Base-by-base conservation (phyloP, 768 basidiomycete species). In the Trametes meyenii region DNA sequence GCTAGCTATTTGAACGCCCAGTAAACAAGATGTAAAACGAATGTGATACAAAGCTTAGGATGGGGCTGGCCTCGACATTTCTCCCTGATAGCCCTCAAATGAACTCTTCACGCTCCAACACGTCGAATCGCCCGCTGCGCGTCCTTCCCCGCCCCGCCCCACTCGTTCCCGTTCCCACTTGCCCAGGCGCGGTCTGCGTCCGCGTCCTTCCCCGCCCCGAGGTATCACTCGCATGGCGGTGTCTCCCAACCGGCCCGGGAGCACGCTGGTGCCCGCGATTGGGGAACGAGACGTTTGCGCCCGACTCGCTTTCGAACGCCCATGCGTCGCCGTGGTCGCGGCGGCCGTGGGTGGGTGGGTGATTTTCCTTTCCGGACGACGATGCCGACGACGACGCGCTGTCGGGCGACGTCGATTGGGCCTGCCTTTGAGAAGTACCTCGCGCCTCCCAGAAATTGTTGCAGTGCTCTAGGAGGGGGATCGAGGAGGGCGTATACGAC, bases 201-300 rank as follows among this genome's bases (percentile, higher is more conserved):
- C 53, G 40, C 53, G 43, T 13, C 8, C 53, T 24, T 42, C 33
- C 12, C 26, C 43, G 40, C 42, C 13, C 17, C 24, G 17, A 26
- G 3, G 24, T 14, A 26, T 38, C 14, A 39, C 39, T 49, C 5
- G 46, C 36, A 26, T 17, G 36, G 14, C 12, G 19, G 38, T 19
- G 56, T 49, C 29, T 58, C 39, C 24, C 19, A 2, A 42, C 24
- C 17, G 5, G 24, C 16, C 17, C 17, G 38, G 56, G 56, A 3
- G 14, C 33, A 23, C 38, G 13, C 38, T 58, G 56, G n/a, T 50
- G 49, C 10, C 56, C 48, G 23, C 49, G 38, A 35, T 48, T 48
- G 5, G 46, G 14, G 16, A 40, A 23, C 7, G 7, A 35, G 16
- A 48, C 5, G 36, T 39, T 23, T 4, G 23, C 35, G 16, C 19